Conservation (phyloP, 129 eudicot genomes). For the Helianthus tuberosus region DNA sequence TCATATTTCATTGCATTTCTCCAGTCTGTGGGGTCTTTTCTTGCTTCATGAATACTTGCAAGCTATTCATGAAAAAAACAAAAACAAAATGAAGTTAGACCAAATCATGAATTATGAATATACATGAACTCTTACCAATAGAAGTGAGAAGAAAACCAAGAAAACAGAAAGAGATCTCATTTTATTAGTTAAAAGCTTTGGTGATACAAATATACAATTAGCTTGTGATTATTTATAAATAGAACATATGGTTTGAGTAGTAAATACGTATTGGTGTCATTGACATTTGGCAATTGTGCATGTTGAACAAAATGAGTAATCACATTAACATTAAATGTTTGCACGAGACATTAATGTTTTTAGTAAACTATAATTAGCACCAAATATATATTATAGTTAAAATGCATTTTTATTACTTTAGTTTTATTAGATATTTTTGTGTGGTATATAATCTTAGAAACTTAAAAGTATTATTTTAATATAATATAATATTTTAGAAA, state of each 20-base stretch:
- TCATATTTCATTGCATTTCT: slow-evolving; percentile 46
- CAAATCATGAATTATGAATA: background rate
- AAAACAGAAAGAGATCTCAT: background rate
- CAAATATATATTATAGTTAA: no score
- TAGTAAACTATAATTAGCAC: no score
- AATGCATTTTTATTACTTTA: no score
- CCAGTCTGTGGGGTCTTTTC: slow-evolving; percentile 46
- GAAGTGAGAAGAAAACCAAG: background rate
- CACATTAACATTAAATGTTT: background rate
- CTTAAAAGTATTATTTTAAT: no score
- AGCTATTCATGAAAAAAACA: slow-evolving; percentile 27
- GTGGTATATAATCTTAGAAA: no score
- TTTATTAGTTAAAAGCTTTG: background rate
- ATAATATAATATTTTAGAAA: no score
- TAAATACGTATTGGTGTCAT: background rate
- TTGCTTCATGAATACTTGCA: slow-evolving; percentile 32
- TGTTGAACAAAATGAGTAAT: background rate
- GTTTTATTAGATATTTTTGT: no score
- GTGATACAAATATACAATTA: background rate
- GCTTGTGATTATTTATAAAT: background rate
- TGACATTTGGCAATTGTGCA: background rate
- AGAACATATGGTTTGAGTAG: background rate
- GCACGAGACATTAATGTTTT: background rate
- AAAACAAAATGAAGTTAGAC: background rate
- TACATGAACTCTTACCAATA: background rate